These are phyloP conservation scores for Coelastrella sp. DNA, from an alignment of 139 green algal genomes.

Conservation along the genomic window DNA sequence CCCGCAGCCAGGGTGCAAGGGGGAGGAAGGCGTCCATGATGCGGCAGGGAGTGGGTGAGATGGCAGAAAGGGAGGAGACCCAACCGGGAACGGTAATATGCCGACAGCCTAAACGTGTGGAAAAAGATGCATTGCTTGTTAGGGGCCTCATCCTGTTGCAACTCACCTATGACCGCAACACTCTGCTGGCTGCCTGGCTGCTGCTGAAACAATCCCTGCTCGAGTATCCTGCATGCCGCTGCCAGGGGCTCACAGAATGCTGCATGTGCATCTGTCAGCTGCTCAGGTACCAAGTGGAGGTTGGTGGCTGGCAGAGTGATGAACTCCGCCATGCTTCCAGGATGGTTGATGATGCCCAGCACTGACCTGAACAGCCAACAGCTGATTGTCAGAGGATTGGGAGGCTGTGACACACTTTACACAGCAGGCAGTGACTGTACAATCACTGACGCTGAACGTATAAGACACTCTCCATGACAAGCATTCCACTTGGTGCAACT, in stretches of 20 bases:
- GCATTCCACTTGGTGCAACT: no score
- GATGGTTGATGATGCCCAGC: constrained; percentile 81
- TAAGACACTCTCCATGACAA: no score
- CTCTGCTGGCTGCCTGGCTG: constrained; percentile 11
- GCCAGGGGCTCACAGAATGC: constrained; percentile 82
- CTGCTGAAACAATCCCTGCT: constrained; percentile 69
- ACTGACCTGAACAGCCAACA: constrained; percentile 58
- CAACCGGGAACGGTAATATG: no score
- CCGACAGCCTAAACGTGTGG: no score
- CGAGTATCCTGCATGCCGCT: constrained; percentile 75
- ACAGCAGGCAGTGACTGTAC: no score
- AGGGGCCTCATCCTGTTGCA: not conserved
- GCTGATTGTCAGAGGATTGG: not conserved
- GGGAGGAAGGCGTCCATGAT: no score
- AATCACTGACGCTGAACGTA: no score
- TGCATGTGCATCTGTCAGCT: constrained; percentile 68
- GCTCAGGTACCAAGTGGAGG: constrained; percentile 71
- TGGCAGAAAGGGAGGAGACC: no score
- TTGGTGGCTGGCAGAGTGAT: constrained; percentile 70
- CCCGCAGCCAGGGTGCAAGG: no score
- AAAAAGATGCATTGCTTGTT: not conserved
- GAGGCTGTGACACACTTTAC: no score
- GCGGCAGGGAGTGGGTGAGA: no score
- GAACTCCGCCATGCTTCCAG: constrained; percentile 74
- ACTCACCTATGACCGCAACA: constrained; percentile 51